Base-by-base conservation (phyloP, 768 basidiomycete genomes). In the Suillus spraguei region DNA sequence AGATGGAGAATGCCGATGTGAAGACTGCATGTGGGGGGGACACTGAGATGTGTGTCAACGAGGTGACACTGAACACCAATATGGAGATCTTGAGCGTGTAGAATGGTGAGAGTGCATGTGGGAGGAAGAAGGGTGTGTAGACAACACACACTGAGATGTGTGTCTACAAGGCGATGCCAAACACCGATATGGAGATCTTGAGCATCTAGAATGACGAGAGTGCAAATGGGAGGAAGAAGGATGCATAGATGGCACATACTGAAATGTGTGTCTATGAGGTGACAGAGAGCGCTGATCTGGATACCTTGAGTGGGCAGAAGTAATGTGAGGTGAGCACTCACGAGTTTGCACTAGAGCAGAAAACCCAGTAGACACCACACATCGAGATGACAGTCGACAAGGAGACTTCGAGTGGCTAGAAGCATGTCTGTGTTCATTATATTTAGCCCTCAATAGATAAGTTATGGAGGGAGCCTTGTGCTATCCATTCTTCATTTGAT, bases 291-390 rank as follows among this genome's bases (percentile, higher is more conserved):
- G 10, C n/a, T 22, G n/a, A 20, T 46, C 44, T 46, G 44, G 44
- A 46, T 46, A 46, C 44, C 20, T n/a, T 46, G 44, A 46, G 44
- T 46, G 44, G n/a, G 10, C 20, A 46, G 44, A 22, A 46, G 44
- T 46, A 46, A 46, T 46, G n/a, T 46, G 44, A 46, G 44, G 44
- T 46, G n/a, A 46, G 44, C 44, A 46, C n/a, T 22, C 44, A 46
- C 44, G 13, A 46, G n/a, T n/a, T 46, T 4, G 10, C 11, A 3
- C 44, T 22, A 46, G 44, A 46, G 44, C n/a, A 46, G n/a, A 46
- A 11, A n/a, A n/a, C 44, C 44, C 44, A 46, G 44, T 46, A 46
- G 44, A 46, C 44, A 46, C 44, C 44, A 22, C n/a, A 46, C n/a
- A 1, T 46, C n/a, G 10, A 39, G 39, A 13, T 39, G 39, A 39